phyloP scores from a whole-genome alignment of 805 yeast species.

The Metschnikowia lochheadii region DNA sequence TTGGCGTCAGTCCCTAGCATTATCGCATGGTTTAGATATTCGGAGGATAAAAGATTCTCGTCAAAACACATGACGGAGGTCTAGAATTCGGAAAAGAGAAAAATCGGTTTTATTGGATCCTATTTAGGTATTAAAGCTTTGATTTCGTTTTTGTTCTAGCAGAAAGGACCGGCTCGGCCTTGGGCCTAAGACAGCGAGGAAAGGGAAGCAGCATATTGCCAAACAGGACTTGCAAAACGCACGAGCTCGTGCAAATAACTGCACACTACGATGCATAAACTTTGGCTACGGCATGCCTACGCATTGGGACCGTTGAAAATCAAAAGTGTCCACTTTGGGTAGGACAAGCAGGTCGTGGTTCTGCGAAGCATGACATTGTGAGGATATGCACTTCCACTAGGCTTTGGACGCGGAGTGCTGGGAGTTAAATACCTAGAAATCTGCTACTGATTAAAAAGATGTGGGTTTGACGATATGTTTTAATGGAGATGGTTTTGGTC shows the following conservation, averaged over 20 bases:
- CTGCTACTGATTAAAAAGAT: background rate
- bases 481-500: background rate
- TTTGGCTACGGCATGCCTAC: background rate
- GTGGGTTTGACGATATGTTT: background rate
- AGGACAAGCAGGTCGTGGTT: background rate
- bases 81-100: background rate
- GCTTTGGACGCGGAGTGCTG: background rate
- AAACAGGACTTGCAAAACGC: conserved; percentile 1
- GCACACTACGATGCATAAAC: background rate
- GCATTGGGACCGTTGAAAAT: background rate
- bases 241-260: background rate
- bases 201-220: conserved; percentile 4
- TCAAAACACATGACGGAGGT: conserved; percentile 4
- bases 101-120: background rate
- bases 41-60: conserved; percentile 4
- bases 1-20: conserved; percentile 1
- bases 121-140: conserved; percentile 4
- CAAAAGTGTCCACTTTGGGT: background rate
- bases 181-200: background rate
- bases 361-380: background rate
- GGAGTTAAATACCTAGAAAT: background rate
- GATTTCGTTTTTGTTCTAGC: conserved; percentile 1
- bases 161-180: background rate
- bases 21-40: background rate
- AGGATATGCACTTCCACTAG: background rate